These are phyloP conservation scores for Globisporangium solare DNA, from an alignment of 352 stramenopile genomes.

Conservation along the genomic window DNA sequence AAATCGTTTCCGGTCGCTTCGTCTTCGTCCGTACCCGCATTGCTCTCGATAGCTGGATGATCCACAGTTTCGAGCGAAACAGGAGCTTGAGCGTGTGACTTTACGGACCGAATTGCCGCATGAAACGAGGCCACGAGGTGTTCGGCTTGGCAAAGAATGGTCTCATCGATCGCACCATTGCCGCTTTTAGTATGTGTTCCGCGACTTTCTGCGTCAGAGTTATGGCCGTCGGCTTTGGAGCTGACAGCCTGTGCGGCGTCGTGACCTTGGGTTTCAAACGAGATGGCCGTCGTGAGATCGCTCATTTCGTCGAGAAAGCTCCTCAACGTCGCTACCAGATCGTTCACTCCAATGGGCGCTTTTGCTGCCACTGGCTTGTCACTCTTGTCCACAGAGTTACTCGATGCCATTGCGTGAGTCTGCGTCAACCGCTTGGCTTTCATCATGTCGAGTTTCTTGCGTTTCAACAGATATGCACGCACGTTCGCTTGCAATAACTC, in stretches of 20 bases:
- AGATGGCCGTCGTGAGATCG: constrained; percentile 10
- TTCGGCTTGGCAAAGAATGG: neutral
- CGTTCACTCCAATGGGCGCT: neutral
- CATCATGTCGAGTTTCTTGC: constrained; percentile 5
- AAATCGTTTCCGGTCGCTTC: neutral
- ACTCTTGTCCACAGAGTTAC: neutral
- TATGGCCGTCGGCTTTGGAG: neutral
- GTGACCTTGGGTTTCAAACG: neutral
- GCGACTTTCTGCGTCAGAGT: neutral
- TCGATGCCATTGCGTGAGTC: neutral
- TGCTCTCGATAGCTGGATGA: too few species aligned
- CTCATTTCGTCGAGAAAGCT: constrained; percentile 11
- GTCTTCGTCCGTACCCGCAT: neutral
- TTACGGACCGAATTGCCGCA: neutral
- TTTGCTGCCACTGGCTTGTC: neutral
- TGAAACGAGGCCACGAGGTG: neutral
- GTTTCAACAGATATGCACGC: constrained; percentile 55
- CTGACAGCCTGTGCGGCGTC: neutral
- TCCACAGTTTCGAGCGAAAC: neutral
- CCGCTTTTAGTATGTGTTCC: neutral
- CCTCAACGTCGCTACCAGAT: neutral
- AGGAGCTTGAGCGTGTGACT: neutral
- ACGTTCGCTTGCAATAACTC: constrained; percentile 65
- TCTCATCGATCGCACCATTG: neutral
- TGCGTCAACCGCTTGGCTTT: neutral